Base-by-base conservation (phyloP, 805 yeast species). In the Diddensiella caesifluorescens region DNA sequence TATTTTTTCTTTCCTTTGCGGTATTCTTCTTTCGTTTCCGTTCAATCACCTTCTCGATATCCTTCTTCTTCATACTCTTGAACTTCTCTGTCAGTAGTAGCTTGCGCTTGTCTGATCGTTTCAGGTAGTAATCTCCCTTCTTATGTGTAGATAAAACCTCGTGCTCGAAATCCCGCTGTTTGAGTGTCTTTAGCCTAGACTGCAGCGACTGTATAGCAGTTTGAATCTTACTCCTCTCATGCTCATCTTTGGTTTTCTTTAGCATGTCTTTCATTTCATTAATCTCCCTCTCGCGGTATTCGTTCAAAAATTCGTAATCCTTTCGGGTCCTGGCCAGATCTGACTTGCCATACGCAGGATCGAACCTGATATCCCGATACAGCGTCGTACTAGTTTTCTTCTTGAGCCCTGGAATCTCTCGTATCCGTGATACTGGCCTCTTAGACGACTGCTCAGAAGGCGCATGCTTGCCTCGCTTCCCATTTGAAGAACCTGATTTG, bases 351-450 rank as follows among this genome's bases (percentile, higher is more conserved):
- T 78, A 77, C 0, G 95, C 88, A 2, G 90, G 74, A 61, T 92
- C 96, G 60, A 92, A 92, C 52, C 98, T 71, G 25, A 94, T 81
- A 65, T 92, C 98, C 37, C 76, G 73, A 58, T 83, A 80, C 22
- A 81, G 62, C 12, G 67, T 68, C 12, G 61, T 63, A 58, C 50
- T 61, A 7, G 32, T 22, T n/a, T 38, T 38, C 22, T 39, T 50
- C 22, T 48, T 47, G 19, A 60, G 61, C 4, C 65, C 67, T 2
- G 69, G 90, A 9, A 89, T 79, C 33, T 80, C 78, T 50, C 97
- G 71, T 27, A 86, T 68, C 49, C 70, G 69, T 0, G 86, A 67
- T 0, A 83, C 94, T 13, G 80, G 82, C 49, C 65, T 73, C 60
- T 83, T 87, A 0, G 95, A 68, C 4, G 92, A 82, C 20, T 75